Conservation (phyloP, 2,329 filamentous ascomycete species). For the Neofusicoccum parvum region DNA sequence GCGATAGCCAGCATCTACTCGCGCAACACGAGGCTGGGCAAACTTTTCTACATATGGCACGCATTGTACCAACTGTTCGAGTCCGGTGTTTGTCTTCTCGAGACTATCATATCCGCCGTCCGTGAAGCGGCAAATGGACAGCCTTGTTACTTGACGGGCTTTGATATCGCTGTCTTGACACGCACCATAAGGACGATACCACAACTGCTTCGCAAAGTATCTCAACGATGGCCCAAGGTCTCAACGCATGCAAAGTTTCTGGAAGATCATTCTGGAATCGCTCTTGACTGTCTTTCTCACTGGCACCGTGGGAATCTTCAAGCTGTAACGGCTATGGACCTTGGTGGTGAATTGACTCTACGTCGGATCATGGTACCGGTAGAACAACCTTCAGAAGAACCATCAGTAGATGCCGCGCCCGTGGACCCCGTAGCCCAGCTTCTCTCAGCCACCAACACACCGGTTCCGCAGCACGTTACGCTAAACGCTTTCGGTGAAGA, state of each 20-base stretch:
- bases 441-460: neutral
- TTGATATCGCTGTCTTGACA: conserved; percentile 1
- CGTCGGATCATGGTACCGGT: conserved; percentile 7
- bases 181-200: conserved; percentile 8
- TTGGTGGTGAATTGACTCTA: neutral
- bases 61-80: conserved; percentile 16
- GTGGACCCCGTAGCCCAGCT: neutral
- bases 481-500: neutral
- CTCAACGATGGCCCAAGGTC: conserved; percentile 11
- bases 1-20: conserved; percentile 14
- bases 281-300: neutral
- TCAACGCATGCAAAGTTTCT: conserved; percentile 4
- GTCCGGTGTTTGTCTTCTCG: conserved; percentile 13
- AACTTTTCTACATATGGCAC: conserved; percentile 21
- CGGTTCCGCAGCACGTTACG: neutral
- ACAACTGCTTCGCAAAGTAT: conserved; percentile 6
- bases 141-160: neutral
- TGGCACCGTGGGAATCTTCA: conserved; percentile 1
- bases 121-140: neutral
- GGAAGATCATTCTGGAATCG: neutral
- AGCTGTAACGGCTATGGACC: neutral
- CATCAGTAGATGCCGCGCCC: neutral
- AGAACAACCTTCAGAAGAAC: neutral
- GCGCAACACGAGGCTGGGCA: conserved; percentile 11
- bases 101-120: conserved; percentile 8